Percentiles rank a stretch among this genome's conserved stretches.
Conservation (phyloP, 1,284 basidiomycete species). For the Ceratorhiza oryzae-sativae region DNA sequence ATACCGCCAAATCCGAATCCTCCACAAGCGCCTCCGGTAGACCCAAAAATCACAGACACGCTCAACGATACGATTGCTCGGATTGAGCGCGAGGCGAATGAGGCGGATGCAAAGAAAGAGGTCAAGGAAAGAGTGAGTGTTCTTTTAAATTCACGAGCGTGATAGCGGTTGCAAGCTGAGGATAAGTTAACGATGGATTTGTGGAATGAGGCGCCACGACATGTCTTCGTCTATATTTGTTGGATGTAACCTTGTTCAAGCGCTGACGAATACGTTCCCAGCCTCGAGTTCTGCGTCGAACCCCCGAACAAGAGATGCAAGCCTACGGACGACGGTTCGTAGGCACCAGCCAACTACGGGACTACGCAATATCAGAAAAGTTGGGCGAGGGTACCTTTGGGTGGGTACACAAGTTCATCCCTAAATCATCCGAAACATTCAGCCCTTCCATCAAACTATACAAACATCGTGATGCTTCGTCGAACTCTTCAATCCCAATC, state of each 20-base stretch:
- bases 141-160: no score
- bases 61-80: conserved; percentile 30
- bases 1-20: neutral
- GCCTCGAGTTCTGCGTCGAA: conserved; percentile 52
- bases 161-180: no score
- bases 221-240: no score
- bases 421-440: no score
- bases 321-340: conserved; percentile 72
- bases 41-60: conserved; percentile 17
- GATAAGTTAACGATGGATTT: no score
- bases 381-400: conserved; percentile 96
- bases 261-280: neutral
- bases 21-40: neutral
- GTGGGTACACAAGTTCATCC: conserved; percentile 58
- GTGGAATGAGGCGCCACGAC: no score
- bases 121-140: conserved; percentile 47
- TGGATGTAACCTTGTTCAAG: no score
- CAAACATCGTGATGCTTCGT: no score
- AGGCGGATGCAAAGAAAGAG: neutral
- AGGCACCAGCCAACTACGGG: conserved; percentile 78
- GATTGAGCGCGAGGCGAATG: conserved; percentile 29
- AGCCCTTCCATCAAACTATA: no score
- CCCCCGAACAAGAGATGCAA: conserved; percentile 68
- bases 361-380: conserved; percentile 84
- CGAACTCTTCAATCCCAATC: neutral